Evolutionary conservation across 2,329 filamentous ascomycete genomes (phyloP), one percentile per base, ranked within the genome.

Genomic region (Colletotrichum sp.): DNA sequence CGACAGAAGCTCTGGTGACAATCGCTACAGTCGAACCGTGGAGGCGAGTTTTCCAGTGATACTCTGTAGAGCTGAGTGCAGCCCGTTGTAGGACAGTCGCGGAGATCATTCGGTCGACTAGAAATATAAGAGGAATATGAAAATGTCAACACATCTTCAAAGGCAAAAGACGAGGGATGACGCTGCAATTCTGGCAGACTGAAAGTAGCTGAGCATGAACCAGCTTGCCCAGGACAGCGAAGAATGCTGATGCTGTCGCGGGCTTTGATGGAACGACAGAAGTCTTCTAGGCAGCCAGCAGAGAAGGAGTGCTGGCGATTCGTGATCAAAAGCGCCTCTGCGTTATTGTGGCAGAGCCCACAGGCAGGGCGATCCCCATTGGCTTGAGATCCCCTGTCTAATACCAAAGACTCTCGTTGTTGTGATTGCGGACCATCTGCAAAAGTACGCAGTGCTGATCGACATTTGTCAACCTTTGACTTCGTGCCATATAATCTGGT

Each of bases 371-470:
- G 18, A n/a, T 18, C 39, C 39, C 39, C 39, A 44, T 10, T n/a
- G 16, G 39, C 39, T 44, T 18, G 8, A 44, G 16, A 44, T 44
- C 16, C 39, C 18, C 2, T n/a, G 5, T 44, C 39, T 44, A 0
- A 39, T 39, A 44, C 0, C 0, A 18, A 10, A 10, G 39, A 0
- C 8, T 18, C 0, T 44, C 18, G 39, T 44, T 0, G 39, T 44
- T 44, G 39, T n/a, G 39, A 44, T 1, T 0, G 39, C 39, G 8
- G 39, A 44, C 39, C 16, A 44, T 44, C 39, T 0, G 39, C 39
- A 44, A 44, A 5, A n/a, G 16, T n/a, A 44, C 39, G 39, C 39
- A 44, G 18, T 44, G 18, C 39, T 1, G 39, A 44, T 44, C 39
- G 16, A 44, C 39, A 44, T 44, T 44, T 18, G 39, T 44, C 39